Evolutionary conservation across 2,329 filamentous ascomycete genomes (phyloP).

Genomic region (Xylaria sp.): DNA sequence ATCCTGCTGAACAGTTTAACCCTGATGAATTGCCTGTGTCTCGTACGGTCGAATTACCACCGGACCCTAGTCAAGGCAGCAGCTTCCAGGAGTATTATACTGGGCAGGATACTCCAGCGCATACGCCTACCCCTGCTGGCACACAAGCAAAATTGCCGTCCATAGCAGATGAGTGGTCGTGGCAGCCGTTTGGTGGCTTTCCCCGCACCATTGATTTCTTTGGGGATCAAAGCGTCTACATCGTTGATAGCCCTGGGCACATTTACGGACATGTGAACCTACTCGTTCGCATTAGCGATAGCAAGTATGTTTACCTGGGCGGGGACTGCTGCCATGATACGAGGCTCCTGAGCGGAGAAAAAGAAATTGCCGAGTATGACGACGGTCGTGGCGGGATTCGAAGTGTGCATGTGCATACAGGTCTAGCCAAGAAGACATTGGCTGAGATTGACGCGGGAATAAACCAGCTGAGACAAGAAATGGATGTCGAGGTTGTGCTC

Average conservation of each 20-base stretch:
- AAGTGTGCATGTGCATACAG: constrained; percentile 57
- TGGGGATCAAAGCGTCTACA: constrained; percentile 51
- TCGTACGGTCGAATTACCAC: constrained; percentile 51
- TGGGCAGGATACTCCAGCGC: constrained; percentile 18
- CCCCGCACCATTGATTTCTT: constrained; percentile 53
- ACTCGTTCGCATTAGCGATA: constrained; percentile 46
- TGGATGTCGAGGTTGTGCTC: constrained; percentile 54
- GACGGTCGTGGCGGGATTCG: constrained; percentile 50
- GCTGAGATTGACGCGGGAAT: constrained; percentile 47
- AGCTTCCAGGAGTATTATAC: constrained; percentile 18
- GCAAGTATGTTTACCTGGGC: constrained; percentile 54
- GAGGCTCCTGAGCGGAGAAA: constrained; percentile 56
- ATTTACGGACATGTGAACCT: constrained; percentile 58
- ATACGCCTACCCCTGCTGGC: constrained; percentile 27
- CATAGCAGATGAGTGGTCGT: constrained; percentile 39
- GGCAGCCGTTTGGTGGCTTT: constrained; percentile 51
- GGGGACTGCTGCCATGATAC: constrained; percentile 61
- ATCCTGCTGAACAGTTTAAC: constrained; percentile 41
- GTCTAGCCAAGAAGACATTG: constrained; percentile 50
- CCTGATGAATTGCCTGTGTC: constrained; percentile 35
- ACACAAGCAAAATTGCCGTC: constrained; percentile 27
- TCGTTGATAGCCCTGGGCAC: constrained; percentile 58
- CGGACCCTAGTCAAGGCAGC: constrained; percentile 25
- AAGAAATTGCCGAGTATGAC: constrained; percentile 56
- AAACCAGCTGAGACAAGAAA: constrained; percentile 32